phyloP scores from a whole-genome alignment of 192 early-diverging fungal species.

The Coemansia javaensis region DNA sequence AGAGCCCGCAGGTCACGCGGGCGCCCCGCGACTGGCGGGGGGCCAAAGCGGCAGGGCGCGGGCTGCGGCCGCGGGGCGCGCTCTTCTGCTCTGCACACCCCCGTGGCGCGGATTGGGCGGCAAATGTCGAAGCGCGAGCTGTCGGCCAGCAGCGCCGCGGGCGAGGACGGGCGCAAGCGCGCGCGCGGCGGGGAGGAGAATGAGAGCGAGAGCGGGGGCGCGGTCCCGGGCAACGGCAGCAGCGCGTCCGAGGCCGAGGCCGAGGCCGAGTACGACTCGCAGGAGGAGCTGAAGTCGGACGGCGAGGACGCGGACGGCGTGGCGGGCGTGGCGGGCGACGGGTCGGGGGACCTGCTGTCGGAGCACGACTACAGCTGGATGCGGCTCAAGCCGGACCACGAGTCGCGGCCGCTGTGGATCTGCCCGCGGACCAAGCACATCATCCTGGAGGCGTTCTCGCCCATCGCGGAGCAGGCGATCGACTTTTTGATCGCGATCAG shows the following conservation, averaged over 20 bases:
- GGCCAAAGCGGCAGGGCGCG: too few relatives aligned
- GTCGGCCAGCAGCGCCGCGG: too few relatives aligned
- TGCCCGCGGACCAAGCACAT: slow-evolving; percentile 74
- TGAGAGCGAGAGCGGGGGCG: neutral
- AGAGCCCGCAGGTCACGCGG: too few relatives aligned
- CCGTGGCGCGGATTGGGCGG: too few relatives aligned
- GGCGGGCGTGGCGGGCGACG: too few relatives aligned
- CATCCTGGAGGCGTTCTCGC: slow-evolving; percentile 94
- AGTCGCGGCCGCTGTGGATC: slow-evolving; percentile 87
- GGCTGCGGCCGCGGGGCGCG: too few relatives aligned
- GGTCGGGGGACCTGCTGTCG: slow-evolving; percentile 29
- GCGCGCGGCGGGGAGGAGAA: too few relatives aligned
- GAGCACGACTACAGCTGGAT: slow-evolving; percentile 72
- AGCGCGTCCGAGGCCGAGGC: slow-evolving; percentile 1
- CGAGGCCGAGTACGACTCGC: slow-evolving; percentile 3
- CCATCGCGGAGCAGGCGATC: slow-evolving; percentile 90
- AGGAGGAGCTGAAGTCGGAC: too few relatives aligned
- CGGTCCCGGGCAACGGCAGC: neutral
- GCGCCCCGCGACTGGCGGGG: too few relatives aligned
- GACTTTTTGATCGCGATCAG: slow-evolving; percentile 95
- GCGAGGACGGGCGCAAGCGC: slow-evolving; percentile 1
- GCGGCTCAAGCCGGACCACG: slow-evolving; percentile 83
- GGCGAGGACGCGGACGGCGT: slow-evolving; percentile 24
- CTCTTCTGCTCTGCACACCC: too few relatives aligned
- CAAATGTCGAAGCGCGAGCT: too few relatives aligned